Base-by-base conservation (phyloP, 805 yeast genomes). In the Lipomyces sp. region DNA sequence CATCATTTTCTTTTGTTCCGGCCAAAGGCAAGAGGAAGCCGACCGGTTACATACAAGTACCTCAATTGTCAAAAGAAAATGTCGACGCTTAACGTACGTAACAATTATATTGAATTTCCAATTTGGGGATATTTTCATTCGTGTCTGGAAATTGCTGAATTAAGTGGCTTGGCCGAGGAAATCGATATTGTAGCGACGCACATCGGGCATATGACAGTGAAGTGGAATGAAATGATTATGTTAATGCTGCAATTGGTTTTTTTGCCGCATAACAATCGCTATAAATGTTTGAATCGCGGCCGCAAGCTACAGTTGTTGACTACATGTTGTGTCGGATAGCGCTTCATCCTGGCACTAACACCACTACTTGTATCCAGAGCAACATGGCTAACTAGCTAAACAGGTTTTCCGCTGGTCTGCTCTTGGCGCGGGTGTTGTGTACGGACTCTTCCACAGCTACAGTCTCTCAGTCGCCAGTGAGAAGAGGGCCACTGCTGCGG, bases 391-490 rank as follows among this genome's bases (percentile, higher is more conserved):
- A 35, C 24, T 29, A 29, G 15, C 30, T 24, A 10, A 8, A 30
- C 68, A 90, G 89, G 92, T 93, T 76, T 86, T 93, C 77, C 91
- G 98, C 88, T 94, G 95, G 88, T 83, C 96, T 73, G 89, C 96
- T 63, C 85, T 94, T 73, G 94, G 90, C 63, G 86, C 91, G 73
- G 99, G 99, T 79, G 82, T 93, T 66, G 84, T 86, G 69, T 91
- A 90, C 81, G 99, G 99, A 74, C 90, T 92, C 71, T 84, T 84
- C 79, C 97, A 92, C 84, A 90, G 96, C 80, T 81, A 85, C 76
- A 79, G 83, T 62, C 84, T 92, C 74, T 87, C 87, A 74, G 75
- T 85, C 32, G 83, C 83, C 64, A 92, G 89, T 67, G 80, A 78
- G 57, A 83, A 84, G 77, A 81, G 84, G 75, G 85, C 83, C 63